Percentiles rank a stretch among this genome's conserved stretches.
Conservation (phyloP, 108 stramenopile genomes). For the Poteriospumella lacustris region DNA sequence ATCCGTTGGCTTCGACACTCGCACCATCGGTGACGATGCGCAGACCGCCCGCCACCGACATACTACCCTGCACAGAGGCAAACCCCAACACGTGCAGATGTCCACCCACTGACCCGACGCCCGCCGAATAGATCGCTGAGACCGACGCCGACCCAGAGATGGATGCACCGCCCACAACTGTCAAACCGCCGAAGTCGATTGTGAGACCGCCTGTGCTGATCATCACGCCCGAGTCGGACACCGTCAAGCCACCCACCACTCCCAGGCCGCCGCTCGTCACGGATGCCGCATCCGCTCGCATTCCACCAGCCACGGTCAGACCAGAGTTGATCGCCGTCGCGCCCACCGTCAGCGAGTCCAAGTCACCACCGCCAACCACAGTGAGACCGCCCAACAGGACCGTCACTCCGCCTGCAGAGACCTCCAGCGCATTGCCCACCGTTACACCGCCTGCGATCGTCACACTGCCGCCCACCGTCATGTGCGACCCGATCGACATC, state of each 20-base stretch:
- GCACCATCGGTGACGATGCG: too few species aligned
- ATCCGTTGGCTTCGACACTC: too few species aligned
- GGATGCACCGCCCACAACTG: not conserved
- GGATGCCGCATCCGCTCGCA: not conserved
- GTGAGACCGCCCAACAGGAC: not conserved
- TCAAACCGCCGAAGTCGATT: not conserved
- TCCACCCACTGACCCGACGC: too few species aligned
- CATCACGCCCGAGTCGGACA: not conserved
- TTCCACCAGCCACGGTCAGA: not conserved
- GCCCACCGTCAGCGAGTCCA: too few species aligned
- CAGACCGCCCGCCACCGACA: too few species aligned
- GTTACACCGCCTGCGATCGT: constrained; percentile 11
- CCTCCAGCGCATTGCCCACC: not conserved
- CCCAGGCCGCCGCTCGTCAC: not conserved
- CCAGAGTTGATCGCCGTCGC: not conserved
- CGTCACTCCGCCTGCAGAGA: constrained; percentile 19
- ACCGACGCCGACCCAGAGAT: too few species aligned
- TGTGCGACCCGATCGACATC: too few species aligned
- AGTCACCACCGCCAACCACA: too few species aligned
- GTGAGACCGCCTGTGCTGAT: constrained; percentile 2
- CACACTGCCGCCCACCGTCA: not conserved
- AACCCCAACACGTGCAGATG: too few species aligned
- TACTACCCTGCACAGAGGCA: too few species aligned
- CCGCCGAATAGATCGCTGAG: too few species aligned
- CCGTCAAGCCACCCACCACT: constrained; percentile 17